Evolutionary conservation across 371 early-diverging fungal genomes (phyloP).

Genomic region (Mucor velutinosus): DNA sequence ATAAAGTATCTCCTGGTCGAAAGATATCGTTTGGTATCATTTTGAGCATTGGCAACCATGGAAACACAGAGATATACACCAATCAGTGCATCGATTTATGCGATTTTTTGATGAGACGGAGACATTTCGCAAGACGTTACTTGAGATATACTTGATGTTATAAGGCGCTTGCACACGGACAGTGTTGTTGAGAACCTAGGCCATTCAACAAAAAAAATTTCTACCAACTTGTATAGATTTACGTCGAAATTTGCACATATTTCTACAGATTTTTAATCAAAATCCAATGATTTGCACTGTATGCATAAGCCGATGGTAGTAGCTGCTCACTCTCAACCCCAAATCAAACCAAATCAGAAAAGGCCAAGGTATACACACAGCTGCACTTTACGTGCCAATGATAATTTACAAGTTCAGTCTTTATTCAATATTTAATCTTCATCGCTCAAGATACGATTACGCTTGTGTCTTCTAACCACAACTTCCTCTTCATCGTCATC

Average conservation of each 20-base stretch:
- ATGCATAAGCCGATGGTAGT: not conserved
- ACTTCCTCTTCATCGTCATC: constrained; percentile 41
- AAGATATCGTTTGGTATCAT: not conserved
- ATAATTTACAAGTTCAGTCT: not conserved
- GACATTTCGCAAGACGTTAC: not conserved
- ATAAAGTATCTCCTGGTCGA: not conserved
- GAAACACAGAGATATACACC: not conserved
- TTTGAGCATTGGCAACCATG: not conserved
- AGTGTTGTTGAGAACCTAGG: not conserved
- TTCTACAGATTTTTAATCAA: not conserved
- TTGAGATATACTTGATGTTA: not conserved
- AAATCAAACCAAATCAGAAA: not conserved
- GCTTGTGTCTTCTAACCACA: constrained; percentile 34
- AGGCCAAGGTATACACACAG: not conserved
- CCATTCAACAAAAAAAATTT: not conserved
- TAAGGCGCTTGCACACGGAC: not conserved
- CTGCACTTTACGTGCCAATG: not conserved
- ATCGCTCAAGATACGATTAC: constrained; percentile 29
- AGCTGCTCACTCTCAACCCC: not conserved
- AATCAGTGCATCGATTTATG: not conserved
- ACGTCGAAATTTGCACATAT: not conserved
- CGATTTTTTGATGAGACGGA: not conserved
- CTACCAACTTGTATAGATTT: not conserved
- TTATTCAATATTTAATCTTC: constrained; percentile 20
- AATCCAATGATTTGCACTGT: not conserved